These are phyloP conservation scores for Pseudogymnoascus sp. DNA, from an alignment of 2,329 filamentous ascomycete species.

Conservation along the genomic window DNA sequence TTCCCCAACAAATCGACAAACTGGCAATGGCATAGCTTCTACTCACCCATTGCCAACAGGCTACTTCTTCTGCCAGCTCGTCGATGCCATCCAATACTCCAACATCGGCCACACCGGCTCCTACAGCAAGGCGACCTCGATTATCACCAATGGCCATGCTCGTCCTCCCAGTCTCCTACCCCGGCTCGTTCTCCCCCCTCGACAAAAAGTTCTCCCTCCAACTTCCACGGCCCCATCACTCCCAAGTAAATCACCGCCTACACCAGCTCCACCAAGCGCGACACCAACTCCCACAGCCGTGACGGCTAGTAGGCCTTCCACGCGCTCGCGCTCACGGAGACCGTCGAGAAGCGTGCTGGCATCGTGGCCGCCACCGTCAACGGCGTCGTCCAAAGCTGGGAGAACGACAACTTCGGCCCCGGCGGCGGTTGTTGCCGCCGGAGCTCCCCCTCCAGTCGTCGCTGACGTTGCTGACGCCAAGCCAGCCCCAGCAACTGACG, in stretches of 20 bases:
- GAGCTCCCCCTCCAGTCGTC: conserved; percentile 12
- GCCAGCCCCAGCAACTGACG: background rate
- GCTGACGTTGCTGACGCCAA: conserved; percentile 10
- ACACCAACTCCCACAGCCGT: conserved; percentile 27
- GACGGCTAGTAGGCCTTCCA: conserved; percentile 43
- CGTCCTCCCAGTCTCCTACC: conserved; percentile 45
- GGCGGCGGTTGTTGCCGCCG: conserved; percentile 12
- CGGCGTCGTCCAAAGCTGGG: conserved; percentile 48
- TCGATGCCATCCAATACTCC: conserved; percentile 59
- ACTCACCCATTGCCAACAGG: too few species aligned
- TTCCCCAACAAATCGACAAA: too few species aligned
- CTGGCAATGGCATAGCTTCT: too few species aligned
- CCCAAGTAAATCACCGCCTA: conserved; percentile 64
- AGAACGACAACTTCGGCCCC: conserved; percentile 43
- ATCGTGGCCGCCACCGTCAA: conserved; percentile 49
- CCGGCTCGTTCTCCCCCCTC: conserved; percentile 56
- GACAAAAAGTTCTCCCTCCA: conserved; percentile 65
- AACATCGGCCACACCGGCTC: conserved; percentile 50
- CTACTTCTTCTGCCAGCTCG: conserved; percentile 59
- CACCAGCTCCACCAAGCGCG: conserved; percentile 33
- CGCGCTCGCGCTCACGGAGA: conserved; percentile 26
- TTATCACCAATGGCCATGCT: conserved; percentile 46
- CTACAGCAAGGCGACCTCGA: conserved; percentile 56
- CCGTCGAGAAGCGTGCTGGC: conserved; percentile 40
- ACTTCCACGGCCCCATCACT: conserved; percentile 61